Evolutionary conservation across 805 yeast species (phyloP).

Genomic region (Candida quercuum): DNA sequence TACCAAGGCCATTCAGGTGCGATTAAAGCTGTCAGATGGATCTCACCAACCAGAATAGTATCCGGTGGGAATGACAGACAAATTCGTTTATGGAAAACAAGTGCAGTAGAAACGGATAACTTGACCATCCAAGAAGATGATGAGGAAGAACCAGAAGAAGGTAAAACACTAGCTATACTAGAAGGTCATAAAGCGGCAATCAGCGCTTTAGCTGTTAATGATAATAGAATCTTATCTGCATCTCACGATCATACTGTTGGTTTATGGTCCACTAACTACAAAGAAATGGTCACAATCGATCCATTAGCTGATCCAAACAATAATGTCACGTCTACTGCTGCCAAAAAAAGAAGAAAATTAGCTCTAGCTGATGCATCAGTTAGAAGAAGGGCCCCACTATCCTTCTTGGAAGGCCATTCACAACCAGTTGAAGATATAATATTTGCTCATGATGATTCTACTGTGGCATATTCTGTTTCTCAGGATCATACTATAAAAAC

Average conservation of each 20-base stretch:
- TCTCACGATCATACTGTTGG: slow-evolving; percentile 78
- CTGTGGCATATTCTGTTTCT: slow-evolving; percentile 90
- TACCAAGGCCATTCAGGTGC: slow-evolving; percentile 87
- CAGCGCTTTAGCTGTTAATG: slow-evolving; percentile 52
- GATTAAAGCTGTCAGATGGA: slow-evolving; percentile 76
- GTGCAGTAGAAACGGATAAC: slow-evolving; percentile 27
- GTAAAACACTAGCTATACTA: slow-evolving; percentile 75
- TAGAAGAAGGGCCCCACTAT: slow-evolving; percentile 76
- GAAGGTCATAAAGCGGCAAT: slow-evolving; percentile 90
- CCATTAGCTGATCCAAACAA: slow-evolving; percentile 40
- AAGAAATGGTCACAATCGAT: slow-evolving; percentile 70
- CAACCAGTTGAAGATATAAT: slow-evolving; percentile 85
- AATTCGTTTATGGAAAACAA: slow-evolving; percentile 81
- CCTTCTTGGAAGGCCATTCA: slow-evolving; percentile 73
- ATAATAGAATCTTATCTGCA: slow-evolving; percentile 72
- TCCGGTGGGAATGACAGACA: slow-evolving; percentile 88
- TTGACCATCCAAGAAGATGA: slow-evolving; percentile 31
- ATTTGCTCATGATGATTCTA: slow-evolving; percentile 64
- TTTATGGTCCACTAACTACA: slow-evolving; percentile 82
- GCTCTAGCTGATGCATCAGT: slow-evolving; percentile 72
- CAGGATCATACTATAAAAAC: slow-evolving; percentile 95
- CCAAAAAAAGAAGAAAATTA: slow-evolving; percentile 83
- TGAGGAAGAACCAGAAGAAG: slow-evolving; percentile 50
- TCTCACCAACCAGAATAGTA: slow-evolving; percentile 67
- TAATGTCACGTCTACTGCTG: slow-evolving; percentile 61